Conservation (phyloP, 148 eudicot genomes). For the Persicaria tinctoria region DNA sequence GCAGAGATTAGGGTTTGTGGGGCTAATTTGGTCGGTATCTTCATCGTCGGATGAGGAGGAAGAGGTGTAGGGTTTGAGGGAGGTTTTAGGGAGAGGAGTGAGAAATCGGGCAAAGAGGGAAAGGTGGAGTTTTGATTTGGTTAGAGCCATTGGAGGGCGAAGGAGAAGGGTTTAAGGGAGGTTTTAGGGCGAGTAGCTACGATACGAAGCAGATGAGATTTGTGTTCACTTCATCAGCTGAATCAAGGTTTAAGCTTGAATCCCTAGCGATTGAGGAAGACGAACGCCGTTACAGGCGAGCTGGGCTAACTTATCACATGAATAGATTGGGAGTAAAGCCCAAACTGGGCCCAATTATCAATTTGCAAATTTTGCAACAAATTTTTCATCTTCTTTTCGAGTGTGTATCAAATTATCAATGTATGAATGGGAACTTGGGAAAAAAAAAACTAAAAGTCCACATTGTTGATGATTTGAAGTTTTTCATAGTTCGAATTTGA, state of each 20-base stretch:
- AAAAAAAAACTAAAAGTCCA: no score
- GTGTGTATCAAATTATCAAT: no score
- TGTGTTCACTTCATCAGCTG: background rate
- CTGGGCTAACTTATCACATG: background rate
- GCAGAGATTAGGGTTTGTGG: constrained; percentile 20
- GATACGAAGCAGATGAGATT: no score
- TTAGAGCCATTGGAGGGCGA: constrained; percentile 27
- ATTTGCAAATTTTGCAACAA: background rate
- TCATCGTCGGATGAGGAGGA: constrained; percentile 22
- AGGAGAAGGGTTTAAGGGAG: constrained; percentile 2
- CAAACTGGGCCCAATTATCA: background rate
- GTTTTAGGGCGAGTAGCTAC: constrained; percentile 1
- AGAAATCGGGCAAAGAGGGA: constrained; percentile 13
- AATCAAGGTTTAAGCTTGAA: background rate
- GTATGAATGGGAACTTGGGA: no score
- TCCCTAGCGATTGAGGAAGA: constrained; percentile 5
- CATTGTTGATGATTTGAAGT: no score
- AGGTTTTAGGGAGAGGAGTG: constrained; percentile 23
- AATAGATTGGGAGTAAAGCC: background rate
- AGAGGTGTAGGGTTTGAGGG: constrained; percentile 25
- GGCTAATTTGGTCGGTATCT: constrained; percentile 12
- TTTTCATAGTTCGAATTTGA: no score
- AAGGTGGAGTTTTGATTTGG: constrained; percentile 19
- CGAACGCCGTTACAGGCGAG: background rate
- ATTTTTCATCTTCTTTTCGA: no score